Evolutionary conservation across 2,329 filamentous ascomycete genomes (phyloP).

Genomic region (Penicillium glabrum): DNA sequence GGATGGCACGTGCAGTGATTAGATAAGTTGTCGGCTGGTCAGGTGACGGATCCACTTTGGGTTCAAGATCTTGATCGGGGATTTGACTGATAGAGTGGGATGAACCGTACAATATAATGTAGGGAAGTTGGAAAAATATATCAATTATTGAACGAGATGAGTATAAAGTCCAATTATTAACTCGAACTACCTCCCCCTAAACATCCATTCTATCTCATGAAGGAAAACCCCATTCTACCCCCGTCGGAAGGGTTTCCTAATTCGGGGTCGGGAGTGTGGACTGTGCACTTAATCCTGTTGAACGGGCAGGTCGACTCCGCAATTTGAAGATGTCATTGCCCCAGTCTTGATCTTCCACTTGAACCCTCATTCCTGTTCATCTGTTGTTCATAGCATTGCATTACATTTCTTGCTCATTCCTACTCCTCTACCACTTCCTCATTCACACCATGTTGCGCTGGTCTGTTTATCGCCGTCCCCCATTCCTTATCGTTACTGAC

Average conservation of each 20-base stretch:
- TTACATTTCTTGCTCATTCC: not conserved
- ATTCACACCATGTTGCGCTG: conserved; percentile 36
- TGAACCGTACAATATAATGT: not conserved
- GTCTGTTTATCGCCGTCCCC: conserved; percentile 20
- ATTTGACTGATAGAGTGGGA: not conserved
- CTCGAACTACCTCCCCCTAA: not conserved
- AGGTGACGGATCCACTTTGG: not conserved
- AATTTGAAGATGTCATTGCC: conserved; percentile 23
- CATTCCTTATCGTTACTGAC: not conserved
- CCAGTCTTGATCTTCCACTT: conserved; percentile 3
- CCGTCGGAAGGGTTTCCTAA: not conserved
- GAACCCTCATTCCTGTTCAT: not conserved
- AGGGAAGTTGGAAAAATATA: not conserved
- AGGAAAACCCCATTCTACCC: not conserved
- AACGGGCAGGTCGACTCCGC: conserved; percentile 19
- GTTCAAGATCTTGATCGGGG: not conserved
- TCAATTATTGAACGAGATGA: not conserved
- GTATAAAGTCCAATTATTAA: not conserved
- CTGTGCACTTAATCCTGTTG: not conserved
- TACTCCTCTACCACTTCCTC: not conserved
- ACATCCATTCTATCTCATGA: not conserved
- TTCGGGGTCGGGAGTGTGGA: not conserved
- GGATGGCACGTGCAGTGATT: not conserved
- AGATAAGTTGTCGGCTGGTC: not conserved
- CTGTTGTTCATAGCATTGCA: not conserved